phyloP scores from a whole-genome alignment of 75 land plant species.

The Pseudotsuga menziesii region DNA sequence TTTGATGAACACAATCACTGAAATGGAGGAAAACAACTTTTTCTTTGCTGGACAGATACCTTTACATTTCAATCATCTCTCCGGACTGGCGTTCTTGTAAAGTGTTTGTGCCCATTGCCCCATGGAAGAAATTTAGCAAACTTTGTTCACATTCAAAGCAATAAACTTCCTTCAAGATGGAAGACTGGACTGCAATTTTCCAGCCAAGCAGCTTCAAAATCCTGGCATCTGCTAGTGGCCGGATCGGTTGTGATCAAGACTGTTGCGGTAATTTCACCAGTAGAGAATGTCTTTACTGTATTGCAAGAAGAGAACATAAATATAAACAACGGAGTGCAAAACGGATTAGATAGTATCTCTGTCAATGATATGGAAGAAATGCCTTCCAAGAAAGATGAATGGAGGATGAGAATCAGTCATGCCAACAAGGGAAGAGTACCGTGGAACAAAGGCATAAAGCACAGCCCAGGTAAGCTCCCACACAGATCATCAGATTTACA shows the following conservation, averaged over 20 bases:
- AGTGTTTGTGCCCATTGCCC: conserved; percentile 11
- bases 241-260: conserved; percentile 19
- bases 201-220: background rate
- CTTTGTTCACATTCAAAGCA: conserved; percentile 7
- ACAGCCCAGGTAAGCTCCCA: conserved; percentile 55
- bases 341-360: conserved; percentile 4
- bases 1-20: background rate
- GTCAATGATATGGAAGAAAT: conserved; percentile 26
- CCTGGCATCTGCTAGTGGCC: background rate
- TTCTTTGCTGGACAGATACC: conserved; percentile 27
- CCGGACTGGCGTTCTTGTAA: conserved; percentile 6
- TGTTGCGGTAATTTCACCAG: conserved; percentile 25
- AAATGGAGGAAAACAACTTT: background rate
- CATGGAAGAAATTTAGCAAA: conserved; percentile 4
- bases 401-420: conserved; percentile 58
- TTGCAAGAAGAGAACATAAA: background rate
- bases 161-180: conserved; percentile 17
- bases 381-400: conserved; percentile 40
- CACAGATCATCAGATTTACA: background rate
- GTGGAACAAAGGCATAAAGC: conserved; percentile 96
- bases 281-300: background rate
- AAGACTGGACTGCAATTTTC: conserved; percentile 13
- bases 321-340: conserved; percentile 8
- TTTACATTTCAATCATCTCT: conserved; percentile 24
- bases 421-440: conserved; percentile 86